Evolutionary conservation across 1,284 basidiomycete species (phyloP).

Genomic region (Leccinum pachyderme): DNA sequence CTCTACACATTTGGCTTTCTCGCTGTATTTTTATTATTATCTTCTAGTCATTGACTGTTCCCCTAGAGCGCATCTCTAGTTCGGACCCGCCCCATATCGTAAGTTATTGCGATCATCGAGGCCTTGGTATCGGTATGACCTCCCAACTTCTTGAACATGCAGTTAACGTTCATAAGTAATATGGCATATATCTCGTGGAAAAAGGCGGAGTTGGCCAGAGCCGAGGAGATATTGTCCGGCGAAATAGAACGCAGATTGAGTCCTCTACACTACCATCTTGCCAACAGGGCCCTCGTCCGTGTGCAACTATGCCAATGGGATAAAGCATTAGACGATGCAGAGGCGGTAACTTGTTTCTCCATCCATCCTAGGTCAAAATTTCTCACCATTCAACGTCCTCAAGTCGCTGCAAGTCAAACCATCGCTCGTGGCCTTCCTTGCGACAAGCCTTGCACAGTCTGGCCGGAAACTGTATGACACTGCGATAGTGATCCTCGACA

Average conservation of each 20-base stretch:
- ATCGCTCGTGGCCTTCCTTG: constrained; percentile 12
- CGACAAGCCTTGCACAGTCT: constrained; percentile 8
- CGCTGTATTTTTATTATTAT: neutral
- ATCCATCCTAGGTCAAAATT: neutral
- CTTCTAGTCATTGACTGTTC: constrained; percentile 10
- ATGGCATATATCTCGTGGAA: constrained; percentile 15
- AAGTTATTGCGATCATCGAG: neutral
- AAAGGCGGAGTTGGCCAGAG: neutral
- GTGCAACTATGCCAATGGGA: constrained; percentile 8
- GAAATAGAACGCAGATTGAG: constrained; percentile 5
- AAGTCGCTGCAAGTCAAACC: constrained; percentile 12
- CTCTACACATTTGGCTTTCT: neutral
- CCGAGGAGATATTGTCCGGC: constrained; percentile 20
- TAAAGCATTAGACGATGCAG: constrained; percentile 16
- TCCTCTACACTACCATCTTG: constrained; percentile 4
- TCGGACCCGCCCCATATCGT: constrained; percentile 4
- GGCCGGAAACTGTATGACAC: neutral
- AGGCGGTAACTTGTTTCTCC: constrained; percentile 8
- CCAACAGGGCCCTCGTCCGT: constrained; percentile 23
- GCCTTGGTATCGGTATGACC: constrained; percentile 3
- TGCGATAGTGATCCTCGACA: constrained; percentile 7
- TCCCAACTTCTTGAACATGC: neutral
- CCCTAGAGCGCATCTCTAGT: neutral
- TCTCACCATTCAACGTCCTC: neutral
- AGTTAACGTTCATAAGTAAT: constrained; percentile 20